Evolutionary conservation across 164 flowering plant species (phyloP).

Genomic region (Amborella trichopoda): DNA sequence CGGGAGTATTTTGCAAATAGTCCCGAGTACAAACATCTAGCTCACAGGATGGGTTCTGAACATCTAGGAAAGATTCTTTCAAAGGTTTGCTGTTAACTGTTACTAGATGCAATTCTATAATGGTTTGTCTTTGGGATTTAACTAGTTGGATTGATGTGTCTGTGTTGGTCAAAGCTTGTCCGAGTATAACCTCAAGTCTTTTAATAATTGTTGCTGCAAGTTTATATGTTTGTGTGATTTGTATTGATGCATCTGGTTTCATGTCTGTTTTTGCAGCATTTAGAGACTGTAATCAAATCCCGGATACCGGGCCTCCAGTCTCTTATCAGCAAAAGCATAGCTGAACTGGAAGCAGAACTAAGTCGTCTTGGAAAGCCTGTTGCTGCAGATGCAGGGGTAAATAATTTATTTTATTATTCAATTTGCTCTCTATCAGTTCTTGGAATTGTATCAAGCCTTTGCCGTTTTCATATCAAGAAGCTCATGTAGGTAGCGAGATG

Average conservation of each 20-base stretch:
- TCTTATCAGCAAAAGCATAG: slow-evolving; percentile 54
- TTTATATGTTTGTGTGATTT: too few species aligned
- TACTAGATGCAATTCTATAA: background rate
- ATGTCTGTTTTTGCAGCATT: slow-evolving; percentile 62
- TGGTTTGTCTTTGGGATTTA: too few species aligned
- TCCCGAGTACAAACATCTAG: slow-evolving; percentile 77
- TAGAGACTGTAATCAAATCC: slow-evolving; percentile 74
- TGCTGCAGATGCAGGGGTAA: slow-evolving; percentile 79
- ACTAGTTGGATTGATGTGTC: too few species aligned
- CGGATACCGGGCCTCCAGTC: slow-evolving; percentile 74
- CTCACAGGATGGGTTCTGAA: slow-evolving; percentile 77
- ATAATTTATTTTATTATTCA: slow-evolving; percentile 10
- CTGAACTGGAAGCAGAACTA: slow-evolving; percentile 60
- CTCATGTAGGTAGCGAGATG: too few species aligned
- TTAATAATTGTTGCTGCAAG: too few species aligned
- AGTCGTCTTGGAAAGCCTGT: slow-evolving; percentile 71
- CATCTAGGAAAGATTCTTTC: slow-evolving; percentile 76
- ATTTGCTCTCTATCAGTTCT: too few species aligned
- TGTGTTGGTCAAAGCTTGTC: too few species aligned
- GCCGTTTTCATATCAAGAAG: too few species aligned
- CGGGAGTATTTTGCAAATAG: slow-evolving; percentile 56
- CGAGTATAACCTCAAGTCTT: too few species aligned
- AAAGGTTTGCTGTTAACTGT: slow-evolving; percentile 29
- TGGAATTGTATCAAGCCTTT: too few species aligned
- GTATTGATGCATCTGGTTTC: too few species aligned